phyloP scores from a whole-genome alignment of 208 protist genomes.

The Trypanosoma theileri region DNA sequence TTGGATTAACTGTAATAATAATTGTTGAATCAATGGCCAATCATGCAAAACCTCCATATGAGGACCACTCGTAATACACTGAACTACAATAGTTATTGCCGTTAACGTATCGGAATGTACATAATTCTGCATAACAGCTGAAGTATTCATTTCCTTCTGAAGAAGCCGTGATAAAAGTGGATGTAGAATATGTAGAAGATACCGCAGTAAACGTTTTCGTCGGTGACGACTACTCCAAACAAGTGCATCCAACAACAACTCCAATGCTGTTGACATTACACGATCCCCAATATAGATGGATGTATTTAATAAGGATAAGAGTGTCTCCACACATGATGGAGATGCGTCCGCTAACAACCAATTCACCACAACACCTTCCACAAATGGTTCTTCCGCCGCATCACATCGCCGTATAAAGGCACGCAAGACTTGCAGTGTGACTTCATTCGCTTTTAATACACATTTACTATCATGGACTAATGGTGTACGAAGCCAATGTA shows the following conservation, averaged over 20 bases:
- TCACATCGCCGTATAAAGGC: conserved; percentile 58
- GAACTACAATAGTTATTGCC: conserved; percentile 35
- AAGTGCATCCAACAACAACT: conserved; percentile 49
- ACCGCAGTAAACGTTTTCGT: conserved; percentile 38
- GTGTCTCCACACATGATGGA: background rate
- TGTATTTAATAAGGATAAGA: background rate
- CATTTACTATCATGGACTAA: conserved; percentile 6
- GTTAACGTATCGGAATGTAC: conserved; percentile 14
- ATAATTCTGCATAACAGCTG: background rate
- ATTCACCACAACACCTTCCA: conserved; percentile 40
- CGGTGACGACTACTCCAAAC: conserved; percentile 57
- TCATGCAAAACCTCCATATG: conserved; percentile 55
- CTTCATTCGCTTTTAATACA: conserved; percentile 20
- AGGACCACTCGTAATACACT: conserved; percentile 60
- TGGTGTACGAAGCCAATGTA: conserved; percentile 35
- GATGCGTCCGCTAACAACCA: conserved; percentile 36
- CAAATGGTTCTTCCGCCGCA: conserved; percentile 47
- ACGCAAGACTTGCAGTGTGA: conserved; percentile 44
- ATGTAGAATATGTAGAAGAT: conserved; percentile 21
- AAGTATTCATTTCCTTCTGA: too few species aligned
- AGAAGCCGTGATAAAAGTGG: conserved; percentile 20
- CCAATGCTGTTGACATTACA: background rate
- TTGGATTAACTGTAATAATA: conserved; percentile 21
- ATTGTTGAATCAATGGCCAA: conserved; percentile 37
- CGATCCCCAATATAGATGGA: background rate